A percentile compares a stretch with the other conserved stretches of the same genome.
Evolutionary conservation across 306 rosid genomes (phyloP).

Genomic region (Malus fusca): DNA sequence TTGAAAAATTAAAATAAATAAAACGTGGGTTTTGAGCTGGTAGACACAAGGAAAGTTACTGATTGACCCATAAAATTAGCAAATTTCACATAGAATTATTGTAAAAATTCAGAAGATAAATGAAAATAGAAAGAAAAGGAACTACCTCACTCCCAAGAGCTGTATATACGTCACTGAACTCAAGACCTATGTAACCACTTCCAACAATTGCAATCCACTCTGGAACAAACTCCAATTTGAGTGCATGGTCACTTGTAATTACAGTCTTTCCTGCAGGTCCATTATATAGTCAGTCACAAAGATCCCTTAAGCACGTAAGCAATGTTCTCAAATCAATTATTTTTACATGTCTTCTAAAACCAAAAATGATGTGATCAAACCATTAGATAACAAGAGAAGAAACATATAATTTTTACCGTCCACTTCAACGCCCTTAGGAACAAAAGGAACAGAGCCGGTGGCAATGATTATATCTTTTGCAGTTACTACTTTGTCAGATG

Average conservation of each 20-base stretch:
- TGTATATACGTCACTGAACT: constrained; percentile 96
- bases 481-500: constrained; percentile 65
- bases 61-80: background rate
- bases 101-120: background rate
- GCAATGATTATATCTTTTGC: constrained; percentile 91
- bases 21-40: background rate
- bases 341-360: background rate
- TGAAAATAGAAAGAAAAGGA: constrained; percentile 12
- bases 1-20: background rate
- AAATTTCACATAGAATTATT: background rate
- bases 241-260: constrained; percentile 98
- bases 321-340: background rate
- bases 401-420: constrained; percentile 53
- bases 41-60: background rate
- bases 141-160: constrained; percentile 98
- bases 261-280: constrained; percentile 82
- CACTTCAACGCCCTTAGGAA: constrained; percentile 94
- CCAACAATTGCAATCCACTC: constrained; percentile 98
- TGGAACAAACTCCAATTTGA: constrained; percentile 90
- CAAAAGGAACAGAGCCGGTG: constrained; percentile 96
- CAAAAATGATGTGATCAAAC: background rate
- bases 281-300: constrained; percentile 2
- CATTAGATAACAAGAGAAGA: background rate
- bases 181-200: constrained; percentile 98
- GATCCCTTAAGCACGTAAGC: background rate